These are phyloP conservation scores for Cajanus cajan DNA, from an alignment of 306 rosid species.

Conservation along the genomic window DNA sequence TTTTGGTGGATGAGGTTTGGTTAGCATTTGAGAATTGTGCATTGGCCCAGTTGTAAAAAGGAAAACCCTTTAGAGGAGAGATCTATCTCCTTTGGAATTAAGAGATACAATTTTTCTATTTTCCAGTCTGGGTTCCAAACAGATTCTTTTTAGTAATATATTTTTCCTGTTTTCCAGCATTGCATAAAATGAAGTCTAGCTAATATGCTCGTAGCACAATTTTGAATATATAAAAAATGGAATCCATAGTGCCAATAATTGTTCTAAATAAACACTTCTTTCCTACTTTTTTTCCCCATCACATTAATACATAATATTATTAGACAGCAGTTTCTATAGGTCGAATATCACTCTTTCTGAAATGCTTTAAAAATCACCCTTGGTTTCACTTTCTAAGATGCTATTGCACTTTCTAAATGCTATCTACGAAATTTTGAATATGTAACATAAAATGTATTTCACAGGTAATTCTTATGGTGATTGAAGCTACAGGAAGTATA, in stretches of 20 bases:
- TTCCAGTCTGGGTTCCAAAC: background rate
- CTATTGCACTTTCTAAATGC: background rate
- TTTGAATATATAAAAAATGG: background rate
- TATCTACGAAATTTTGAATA: background rate
- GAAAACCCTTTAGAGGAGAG: background rate
- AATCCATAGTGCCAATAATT: background rate
- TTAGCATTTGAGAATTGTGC: background rate
- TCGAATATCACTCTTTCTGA: background rate
- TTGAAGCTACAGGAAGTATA: slow-evolving; percentile 74
- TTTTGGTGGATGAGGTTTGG: background rate
- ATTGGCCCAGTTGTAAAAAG: background rate
- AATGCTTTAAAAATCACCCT: background rate
- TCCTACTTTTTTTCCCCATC: background rate
- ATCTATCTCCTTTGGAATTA: background rate
- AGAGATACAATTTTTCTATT: background rate
- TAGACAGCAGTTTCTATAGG: background rate
- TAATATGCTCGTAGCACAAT: background rate
- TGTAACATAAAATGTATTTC: background rate
- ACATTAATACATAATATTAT: background rate
- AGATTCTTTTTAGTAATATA: background rate
- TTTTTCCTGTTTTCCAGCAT: background rate
- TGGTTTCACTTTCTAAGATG: background rate
- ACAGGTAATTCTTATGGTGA: slow-evolving; percentile 63
- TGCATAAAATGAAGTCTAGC: background rate
- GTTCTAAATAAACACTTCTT: background rate